A percentile compares a stretch with the other conserved stretches of the same genome.
Conservation (phyloP, 306 rosid species). For the Quillaja saponaria region DNA sequence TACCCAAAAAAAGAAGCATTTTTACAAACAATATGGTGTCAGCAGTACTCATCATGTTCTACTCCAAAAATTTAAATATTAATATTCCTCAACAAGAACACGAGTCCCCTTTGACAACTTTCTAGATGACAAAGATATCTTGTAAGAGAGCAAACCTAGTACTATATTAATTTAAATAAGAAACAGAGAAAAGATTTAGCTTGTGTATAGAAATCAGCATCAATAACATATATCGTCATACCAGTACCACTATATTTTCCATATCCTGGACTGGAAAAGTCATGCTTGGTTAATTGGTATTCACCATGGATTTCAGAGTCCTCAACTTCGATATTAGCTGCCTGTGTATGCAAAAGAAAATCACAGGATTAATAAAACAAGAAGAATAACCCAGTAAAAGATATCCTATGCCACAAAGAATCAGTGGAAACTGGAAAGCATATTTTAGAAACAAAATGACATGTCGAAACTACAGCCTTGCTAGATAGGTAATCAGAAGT, state of each 20-base stretch:
- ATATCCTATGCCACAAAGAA: constrained; percentile 8
- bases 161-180: constrained; percentile 7
- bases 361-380: neutral
- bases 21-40: constrained; percentile 29
- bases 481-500: too few relatives aligned
- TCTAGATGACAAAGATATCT: constrained; percentile 19
- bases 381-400: constrained; percentile 24
- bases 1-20: too few relatives aligned
- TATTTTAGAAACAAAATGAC: too few relatives aligned
- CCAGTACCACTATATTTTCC: constrained; percentile 93
- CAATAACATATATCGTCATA: constrained; percentile 23
- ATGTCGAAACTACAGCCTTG: too few relatives aligned
- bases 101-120: constrained; percentile 27
- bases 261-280: constrained; percentile 69
- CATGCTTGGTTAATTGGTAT: constrained; percentile 82
- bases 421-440: neutral
- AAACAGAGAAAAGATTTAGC: constrained; percentile 14
- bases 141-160: neutral
- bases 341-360: constrained; percentile 54
- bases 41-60: constrained; percentile 26
- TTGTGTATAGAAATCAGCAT: constrained; percentile 15
- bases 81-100: constrained; percentile 14
- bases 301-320: constrained; percentile 71
- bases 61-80: neutral
- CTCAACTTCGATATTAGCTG: constrained; percentile 84